Percentiles rank a stretch among this genome's conserved stretches.
Evolutionary conservation across 148 eudicot species (phyloP).

Genomic region (Drosera capensis): DNA sequence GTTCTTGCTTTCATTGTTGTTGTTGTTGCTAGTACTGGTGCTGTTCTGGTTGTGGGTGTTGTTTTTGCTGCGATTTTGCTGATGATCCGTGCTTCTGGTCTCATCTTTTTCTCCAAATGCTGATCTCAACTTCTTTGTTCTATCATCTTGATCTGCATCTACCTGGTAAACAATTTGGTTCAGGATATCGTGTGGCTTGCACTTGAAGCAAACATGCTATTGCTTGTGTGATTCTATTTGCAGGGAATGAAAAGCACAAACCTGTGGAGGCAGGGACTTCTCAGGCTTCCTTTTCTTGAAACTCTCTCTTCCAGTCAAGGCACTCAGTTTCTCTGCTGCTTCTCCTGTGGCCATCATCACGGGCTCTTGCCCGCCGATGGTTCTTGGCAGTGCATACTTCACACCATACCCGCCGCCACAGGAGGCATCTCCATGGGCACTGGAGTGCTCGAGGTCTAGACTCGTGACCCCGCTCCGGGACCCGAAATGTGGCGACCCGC

Average conservation of each 20-base stretch:
- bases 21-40: conserved; percentile 10
- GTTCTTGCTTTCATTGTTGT: conserved; percentile 17
- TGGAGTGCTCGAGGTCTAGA: conserved; percentile 1
- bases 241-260: conserved; percentile 10
- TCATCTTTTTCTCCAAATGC: conserved; percentile 56
- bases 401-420: conserved; percentile 17
- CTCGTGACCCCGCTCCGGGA: conserved; percentile 14
- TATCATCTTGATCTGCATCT: no score
- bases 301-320: conserved; percentile 20
- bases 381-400: conserved; percentile 32
- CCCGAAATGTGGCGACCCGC: conserved; percentile 33
- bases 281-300: conserved; percentile 80
- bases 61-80: conserved; percentile 25
- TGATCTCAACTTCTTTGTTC: no score
- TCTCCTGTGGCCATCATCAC: conserved; percentile 14
- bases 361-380: conserved; percentile 35
- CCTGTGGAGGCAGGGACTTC: conserved; percentile 34
- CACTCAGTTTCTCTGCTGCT: conserved; percentile 20
- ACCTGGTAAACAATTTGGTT: no score
- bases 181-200: no score
- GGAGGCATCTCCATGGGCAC: conserved; percentile 6
- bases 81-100: conserved; percentile 34
- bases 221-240: no score
- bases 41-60: conserved; percentile 18
- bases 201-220: no score